Base-by-base conservation (phyloP, 495 filamentous ascomycete species). In the Xylaria palmicola region DNA sequence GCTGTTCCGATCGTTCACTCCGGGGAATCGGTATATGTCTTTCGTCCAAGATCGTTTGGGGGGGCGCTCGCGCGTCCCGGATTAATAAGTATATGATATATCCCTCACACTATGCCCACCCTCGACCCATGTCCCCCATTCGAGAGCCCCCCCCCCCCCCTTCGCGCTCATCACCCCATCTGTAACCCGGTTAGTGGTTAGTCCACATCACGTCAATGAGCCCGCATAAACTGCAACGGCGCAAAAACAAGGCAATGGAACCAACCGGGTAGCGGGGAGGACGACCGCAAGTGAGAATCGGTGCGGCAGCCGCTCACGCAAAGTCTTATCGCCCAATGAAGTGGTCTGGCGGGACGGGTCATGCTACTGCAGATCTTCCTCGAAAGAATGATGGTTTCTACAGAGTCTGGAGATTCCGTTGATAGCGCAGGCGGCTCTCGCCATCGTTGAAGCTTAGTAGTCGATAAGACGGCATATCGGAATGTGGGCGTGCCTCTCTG, bases 291-390 rank as follows among this genome's bases (percentile, higher is more conserved):
- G n/a, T n/a, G n/a, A n/a, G n/a, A n/a, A n/a, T n/a, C n/a, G n/a
- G n/a, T n/a, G n/a, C n/a, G n/a, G n/a, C n/a, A n/a, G 34, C 34
- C 15, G 34, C 34, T 53, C 12, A n/a, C 12, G 12, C 13, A 13
- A 30, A 36, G 20, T 40, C 34, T 54, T 40, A 54, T 54, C 51
- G 29, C 22, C 36, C 36, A 54, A 54, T 52, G n/a, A 32, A 32
- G 20, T 3, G n/a, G 1, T 37, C 10, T 22, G 49, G n/a, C 9
- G 19, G 29, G 32, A 34, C 6, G 32, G 48, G 48, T 34, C 6
- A 10, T n/a, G n/a, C 27, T 49, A 44, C 41, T 27, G 24, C 3
- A 48, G 4, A 17, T 50, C 17, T n/a, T 30, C 32, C 17, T 50
- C 29, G 22, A 19, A 40, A 6, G 17, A 54, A 19, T 22, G 15